phyloP scores from a whole-genome alignment of 257 asterid genomes.

The Plectranthus barbatus region DNA sequence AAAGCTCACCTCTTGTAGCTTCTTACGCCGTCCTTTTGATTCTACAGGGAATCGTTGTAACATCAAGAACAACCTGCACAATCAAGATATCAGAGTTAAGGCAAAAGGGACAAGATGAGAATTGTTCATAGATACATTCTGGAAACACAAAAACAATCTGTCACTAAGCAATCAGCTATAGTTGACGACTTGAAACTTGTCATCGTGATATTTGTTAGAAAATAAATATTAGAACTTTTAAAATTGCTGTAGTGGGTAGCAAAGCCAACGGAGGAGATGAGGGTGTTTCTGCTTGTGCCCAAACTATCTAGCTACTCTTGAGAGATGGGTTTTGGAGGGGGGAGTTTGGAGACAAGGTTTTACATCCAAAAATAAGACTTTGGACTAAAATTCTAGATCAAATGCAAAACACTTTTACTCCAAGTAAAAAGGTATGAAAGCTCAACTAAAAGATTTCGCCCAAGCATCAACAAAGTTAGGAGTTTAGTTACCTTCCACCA shows the following conservation, averaged over 20 bases:
- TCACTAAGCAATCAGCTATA: background rate
- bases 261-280: background rate
- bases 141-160: background rate
- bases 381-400: background rate
- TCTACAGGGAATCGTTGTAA: conserved; percentile 90
- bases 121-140: background rate
- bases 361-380: background rate
- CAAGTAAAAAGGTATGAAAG: background rate
- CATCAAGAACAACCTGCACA: conserved; percentile 80
- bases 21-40: conserved; percentile 96
- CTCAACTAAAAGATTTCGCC: background rate
- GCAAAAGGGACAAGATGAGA: no score
- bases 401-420: background rate
- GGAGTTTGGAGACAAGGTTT: background rate
- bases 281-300: background rate
- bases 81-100: conserved; percentile 13
- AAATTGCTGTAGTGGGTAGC: background rate
- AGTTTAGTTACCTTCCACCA: conserved; percentile 77
- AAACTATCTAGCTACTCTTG: background rate
- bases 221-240: background rate
- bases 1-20: conserved; percentile 77
- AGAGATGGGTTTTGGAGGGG: background rate
- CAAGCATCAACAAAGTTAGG: background rate
- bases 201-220: background rate
- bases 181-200: background rate